A percentile compares a stretch with the other conserved stretches of the same genome.
phyloP scores from a whole-genome alignment of 352 stramenopile genomes.

The Pseudoperonospora humuli region DNA sequence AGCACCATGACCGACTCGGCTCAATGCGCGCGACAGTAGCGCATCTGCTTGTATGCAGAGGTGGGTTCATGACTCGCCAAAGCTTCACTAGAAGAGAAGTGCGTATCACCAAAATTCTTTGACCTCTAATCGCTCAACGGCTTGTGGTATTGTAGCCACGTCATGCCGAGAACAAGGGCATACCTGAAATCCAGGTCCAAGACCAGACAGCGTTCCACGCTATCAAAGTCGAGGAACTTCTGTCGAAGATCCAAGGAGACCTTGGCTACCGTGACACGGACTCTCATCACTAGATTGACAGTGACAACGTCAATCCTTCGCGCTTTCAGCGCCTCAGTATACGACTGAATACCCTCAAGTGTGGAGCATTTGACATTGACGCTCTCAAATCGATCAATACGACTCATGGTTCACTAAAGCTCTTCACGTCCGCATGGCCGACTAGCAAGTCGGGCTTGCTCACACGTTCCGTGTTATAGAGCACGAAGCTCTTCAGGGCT shows the following conservation, averaged over 20 bases:
- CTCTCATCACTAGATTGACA: slow-evolving; percentile 2
- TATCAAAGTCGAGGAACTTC: slow-evolving; percentile 4
- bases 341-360: slow-evolving; percentile 4
- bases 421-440: background rate
- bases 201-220: slow-evolving; percentile 7
- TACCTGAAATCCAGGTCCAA: slow-evolving; percentile 11
- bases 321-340: slow-evolving; percentile 4
- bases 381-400: slow-evolving; percentile 4
- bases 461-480: slow-evolving; percentile 6
- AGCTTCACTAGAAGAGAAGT: background rate
- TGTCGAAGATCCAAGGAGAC: background rate
- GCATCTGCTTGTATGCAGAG: background rate
- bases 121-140: too few species aligned
- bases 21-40: background rate
- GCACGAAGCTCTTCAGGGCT: slow-evolving; percentile 1
- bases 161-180: slow-evolving; percentile 9
- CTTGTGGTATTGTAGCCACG: slow-evolving; percentile 5
- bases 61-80: slow-evolving; percentile 2
- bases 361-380: slow-evolving; percentile 5
- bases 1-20: background rate
- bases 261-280: background rate
- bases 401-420: background rate
- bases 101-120: background rate
- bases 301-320: background rate
- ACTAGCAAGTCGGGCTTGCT: slow-evolving; percentile 6